Conservation (phyloP, 441 rosid species). For the Rhodomyrtus psidioides region DNA sequence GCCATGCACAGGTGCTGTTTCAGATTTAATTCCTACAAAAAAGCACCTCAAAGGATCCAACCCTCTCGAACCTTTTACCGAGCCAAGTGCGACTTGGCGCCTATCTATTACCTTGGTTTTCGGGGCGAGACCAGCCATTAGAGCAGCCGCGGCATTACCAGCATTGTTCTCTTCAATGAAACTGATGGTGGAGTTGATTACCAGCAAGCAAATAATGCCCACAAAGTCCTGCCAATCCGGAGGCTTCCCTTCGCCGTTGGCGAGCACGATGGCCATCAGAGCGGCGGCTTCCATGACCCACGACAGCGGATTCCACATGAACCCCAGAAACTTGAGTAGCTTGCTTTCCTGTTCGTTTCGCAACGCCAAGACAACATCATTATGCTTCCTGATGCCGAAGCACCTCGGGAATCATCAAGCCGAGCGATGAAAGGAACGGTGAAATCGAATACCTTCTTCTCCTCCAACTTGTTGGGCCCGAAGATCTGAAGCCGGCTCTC, state of each 20-base stretch:
- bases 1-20: not conserved
- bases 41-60: not conserved
- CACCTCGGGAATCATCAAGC: not conserved
- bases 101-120: conserved; percentile 59
- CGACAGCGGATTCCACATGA: conserved; percentile 95
- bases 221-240: conserved; percentile 97
- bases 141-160: conserved; percentile 97
- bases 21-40: not conserved
- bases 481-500: conserved; percentile 39
- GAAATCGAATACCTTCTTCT: conserved; percentile 34
- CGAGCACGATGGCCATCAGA: conserved; percentile 85
- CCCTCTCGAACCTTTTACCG: not conserved
- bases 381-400: not conserved
- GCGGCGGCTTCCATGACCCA: conserved; percentile 99
- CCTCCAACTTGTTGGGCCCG: conserved; percentile 64
- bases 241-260: conserved; percentile 71
- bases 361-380: not conserved
- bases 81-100: not conserved
- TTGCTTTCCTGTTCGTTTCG: conserved; percentile 65
- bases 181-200: conserved; percentile 89
- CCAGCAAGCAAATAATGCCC: conserved; percentile 70
- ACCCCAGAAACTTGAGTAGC: conserved; percentile 82
- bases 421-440: not conserved
- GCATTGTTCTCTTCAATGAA: conserved; percentile 94
- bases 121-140: conserved; percentile 96